Conservation (phyloP, 2,329 filamentous ascomycete species). For the Emericellopsis atlantica region DNA sequence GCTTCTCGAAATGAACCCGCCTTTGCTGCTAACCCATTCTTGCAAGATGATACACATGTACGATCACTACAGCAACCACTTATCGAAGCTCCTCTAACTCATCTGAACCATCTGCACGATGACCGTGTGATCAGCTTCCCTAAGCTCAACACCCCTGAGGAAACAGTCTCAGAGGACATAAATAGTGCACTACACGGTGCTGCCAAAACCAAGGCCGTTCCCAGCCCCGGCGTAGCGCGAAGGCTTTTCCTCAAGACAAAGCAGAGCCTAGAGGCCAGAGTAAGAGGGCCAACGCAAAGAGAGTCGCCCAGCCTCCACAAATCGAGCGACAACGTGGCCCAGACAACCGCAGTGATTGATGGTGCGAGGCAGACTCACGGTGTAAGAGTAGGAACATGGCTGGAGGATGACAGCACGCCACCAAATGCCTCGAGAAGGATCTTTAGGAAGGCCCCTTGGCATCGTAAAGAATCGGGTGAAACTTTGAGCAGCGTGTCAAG, state of each 20-base stretch:
- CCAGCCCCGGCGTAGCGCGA: background rate
- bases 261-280: background rate
- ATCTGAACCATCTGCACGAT: too few relatives aligned
- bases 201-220: background rate
- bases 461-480: slow-evolving; percentile 22
- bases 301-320: background rate
- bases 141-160: too few relatives aligned
- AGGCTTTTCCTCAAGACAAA: background rate
- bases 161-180: background rate
- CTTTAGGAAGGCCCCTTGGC: slow-evolving; percentile 27
- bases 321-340: too few relatives aligned
- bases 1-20: too few relatives aligned
- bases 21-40: slow-evolving; percentile 23
- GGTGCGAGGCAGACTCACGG: background rate
- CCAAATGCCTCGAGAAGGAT: slow-evolving; percentile 19
- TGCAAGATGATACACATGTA: slow-evolving; percentile 35
- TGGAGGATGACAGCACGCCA: slow-evolving; percentile 17
- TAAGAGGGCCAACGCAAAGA: background rate
- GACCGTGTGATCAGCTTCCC: too few relatives aligned
- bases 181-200: background rate
- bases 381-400: slow-evolving; percentile 7
- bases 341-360: background rate
- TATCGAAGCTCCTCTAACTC: background rate
- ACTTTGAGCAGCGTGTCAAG: slow-evolving; percentile 26
- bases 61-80: slow-evolving; percentile 27